These are phyloP conservation scores for Prunus persica DNA, from an alignment of 306 rosid genomes.

Conservation along the genomic window Prunus_persica_NCBIv2 NC_034013.1:4553501-4554000, in stretches of 20 bases:
- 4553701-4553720: conserved; percentile 28
- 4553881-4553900: conserved; percentile 23
- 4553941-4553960: too few relatives aligned
- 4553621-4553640: neutral
- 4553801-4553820: conserved; percentile 33
- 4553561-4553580: neutral
- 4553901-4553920: neutral
- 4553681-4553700: conserved; percentile 17
- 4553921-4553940: neutral
- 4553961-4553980: too few relatives aligned
- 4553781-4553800: conserved; percentile 3
- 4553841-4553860: conserved; percentile 6
- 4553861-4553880: conserved; percentile 31
- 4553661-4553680: conserved; percentile 17
- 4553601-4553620: neutral
- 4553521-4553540: neutral
- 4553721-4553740: conserved; percentile 14
- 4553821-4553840: conserved; percentile 26
- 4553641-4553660: too few relatives aligned
- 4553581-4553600: neutral
- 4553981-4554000: too few relatives aligned
- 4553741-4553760: neutral
- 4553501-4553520: neutral
- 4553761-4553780: conserved; percentile 3
- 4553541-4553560: neutral